Evolutionary conservation across 1,139 yeast genomes (phyloP).

Genomic region (Sugiyamaella castrensis): DNA sequence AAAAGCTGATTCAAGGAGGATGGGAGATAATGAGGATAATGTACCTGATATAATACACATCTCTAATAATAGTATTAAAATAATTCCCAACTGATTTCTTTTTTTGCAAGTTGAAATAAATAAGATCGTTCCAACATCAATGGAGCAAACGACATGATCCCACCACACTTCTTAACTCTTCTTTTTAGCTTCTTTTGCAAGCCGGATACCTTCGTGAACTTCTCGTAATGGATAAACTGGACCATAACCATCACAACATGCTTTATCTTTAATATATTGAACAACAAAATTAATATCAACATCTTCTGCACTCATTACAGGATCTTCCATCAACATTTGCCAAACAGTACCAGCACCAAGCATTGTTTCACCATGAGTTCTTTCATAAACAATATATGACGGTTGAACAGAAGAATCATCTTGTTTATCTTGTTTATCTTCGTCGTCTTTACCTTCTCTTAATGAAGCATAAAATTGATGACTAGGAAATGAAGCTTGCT

Average conservation of each 20-base stretch:
- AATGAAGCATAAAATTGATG: constrained; percentile 26
- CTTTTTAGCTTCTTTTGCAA: constrained; percentile 18
- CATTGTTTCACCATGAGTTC: constrained; percentile 39
- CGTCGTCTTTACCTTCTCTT: constrained; percentile 23
- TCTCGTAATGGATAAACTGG: constrained; percentile 56
- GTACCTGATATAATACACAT: not conserved
- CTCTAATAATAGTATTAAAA: not conserved
- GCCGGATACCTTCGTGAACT: constrained; percentile 26
- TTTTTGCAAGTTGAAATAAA: too few species aligned
- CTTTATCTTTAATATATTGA: constrained; percentile 59
- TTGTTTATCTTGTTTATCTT: not conserved
- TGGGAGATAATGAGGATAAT: too few species aligned
- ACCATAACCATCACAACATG: constrained; percentile 77
- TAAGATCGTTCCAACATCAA: too few species aligned
- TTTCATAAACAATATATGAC: constrained; percentile 32
- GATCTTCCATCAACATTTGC: constrained; percentile 55
- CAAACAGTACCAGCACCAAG: constrained; percentile 77
- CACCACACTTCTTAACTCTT: not conserved
- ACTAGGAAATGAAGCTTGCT: constrained; percentile 26
- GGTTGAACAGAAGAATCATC: constrained; percentile 19
- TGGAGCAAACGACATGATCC: not conserved
- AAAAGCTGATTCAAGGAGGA: too few species aligned
- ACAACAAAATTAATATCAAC: constrained; percentile 59
- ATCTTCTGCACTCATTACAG: constrained; percentile 39
- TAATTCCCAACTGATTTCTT: not conserved